Evolutionary conservation across 768 basidiomycete species (phyloP).

Genomic region (Leucogyrophana mollusca): DNA sequence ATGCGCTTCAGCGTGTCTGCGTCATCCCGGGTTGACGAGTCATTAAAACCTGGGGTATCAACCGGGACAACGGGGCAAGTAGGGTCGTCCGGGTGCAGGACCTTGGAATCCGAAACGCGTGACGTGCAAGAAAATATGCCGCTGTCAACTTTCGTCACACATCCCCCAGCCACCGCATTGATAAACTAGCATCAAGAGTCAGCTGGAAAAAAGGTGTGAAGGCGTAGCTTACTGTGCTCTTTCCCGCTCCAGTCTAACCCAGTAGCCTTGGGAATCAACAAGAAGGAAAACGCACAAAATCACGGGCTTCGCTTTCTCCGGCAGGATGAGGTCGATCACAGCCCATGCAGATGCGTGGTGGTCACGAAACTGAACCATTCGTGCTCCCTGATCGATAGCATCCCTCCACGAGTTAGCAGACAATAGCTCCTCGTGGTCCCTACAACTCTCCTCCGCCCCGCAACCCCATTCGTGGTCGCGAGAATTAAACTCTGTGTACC

Average conservation of each 20-base stretch:
- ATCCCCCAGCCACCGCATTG: too few species aligned
- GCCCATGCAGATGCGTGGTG: conserved; percentile 24
- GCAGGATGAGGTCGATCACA: conserved; percentile 17
- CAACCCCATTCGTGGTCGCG: conserved; percentile 36
- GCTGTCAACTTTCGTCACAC: too few species aligned
- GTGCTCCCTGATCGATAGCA: conserved; percentile 27
- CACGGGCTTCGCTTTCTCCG: too few species aligned
- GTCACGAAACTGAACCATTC: conserved; percentile 19
- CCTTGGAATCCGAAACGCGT: too few species aligned
- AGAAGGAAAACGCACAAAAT: too few species aligned
- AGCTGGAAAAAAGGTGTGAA: too few species aligned
- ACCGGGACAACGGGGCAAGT: conserved; percentile 17
- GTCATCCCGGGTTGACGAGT: conserved; percentile 6
- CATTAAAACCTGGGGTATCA: conserved; percentile 13
- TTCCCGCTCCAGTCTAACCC: background rate
- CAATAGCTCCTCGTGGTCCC: conserved; percentile 30
- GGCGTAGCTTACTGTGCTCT: background rate
- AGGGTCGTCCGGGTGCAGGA: background rate
- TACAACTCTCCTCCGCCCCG: conserved; percentile 23
- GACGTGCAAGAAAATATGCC: too few species aligned
- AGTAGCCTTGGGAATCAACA: background rate
- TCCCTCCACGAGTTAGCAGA: conserved; percentile 23
- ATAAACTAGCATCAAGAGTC: too few species aligned
- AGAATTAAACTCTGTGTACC: conserved; percentile 28
- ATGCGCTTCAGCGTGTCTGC: conserved; percentile 9